These are phyloP conservation scores for Chamaecyparis obtusa DNA, from an alignment of 75 land plant species.

Conservation along the genomic window DNA sequence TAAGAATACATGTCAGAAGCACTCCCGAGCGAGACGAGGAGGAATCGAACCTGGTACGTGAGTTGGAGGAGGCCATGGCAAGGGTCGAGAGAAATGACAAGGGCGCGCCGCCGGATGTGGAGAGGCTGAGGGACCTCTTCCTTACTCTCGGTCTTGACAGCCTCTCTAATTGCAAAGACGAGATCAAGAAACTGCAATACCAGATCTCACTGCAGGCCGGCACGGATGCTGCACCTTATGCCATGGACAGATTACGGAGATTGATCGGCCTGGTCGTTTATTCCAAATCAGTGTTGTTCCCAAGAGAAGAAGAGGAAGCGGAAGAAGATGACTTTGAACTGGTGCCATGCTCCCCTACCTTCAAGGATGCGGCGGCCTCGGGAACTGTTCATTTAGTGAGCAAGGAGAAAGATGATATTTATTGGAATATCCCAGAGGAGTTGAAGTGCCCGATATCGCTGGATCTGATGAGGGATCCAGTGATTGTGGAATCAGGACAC, in stretches of 20 bases:
- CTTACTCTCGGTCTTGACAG: constrained; percentile 29
- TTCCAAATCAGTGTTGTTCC: constrained; percentile 34
- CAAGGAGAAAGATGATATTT: not conserved
- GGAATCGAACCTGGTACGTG: constrained; percentile 33
- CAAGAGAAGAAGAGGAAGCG: not conserved
- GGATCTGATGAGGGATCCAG: constrained; percentile 67
- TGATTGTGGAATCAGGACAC: constrained; percentile 27
- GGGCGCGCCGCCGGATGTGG: constrained; percentile 23
- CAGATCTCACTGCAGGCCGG: constrained; percentile 46
- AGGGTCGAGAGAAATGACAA: constrained; percentile 26
- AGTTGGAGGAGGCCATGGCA: constrained; percentile 36
- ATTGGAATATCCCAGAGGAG: constrained; percentile 38
- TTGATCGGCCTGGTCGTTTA: constrained; percentile 17
- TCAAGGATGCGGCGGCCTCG: not conserved
- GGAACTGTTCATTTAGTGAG: not conserved
- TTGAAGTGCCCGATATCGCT: no score
- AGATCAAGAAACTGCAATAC: constrained; percentile 40
- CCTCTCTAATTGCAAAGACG: constrained; percentile 16
- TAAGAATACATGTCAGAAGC: constrained; percentile 47
- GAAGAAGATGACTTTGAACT: constrained; percentile 1
- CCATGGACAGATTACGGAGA: no score
- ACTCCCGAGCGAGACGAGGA: constrained; percentile 22
- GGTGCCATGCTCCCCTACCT: constrained; percentile 10
- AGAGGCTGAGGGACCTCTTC: constrained; percentile 25
- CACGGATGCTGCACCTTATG: constrained; percentile 39